Percentiles rank a stretch among this genome's conserved stretches.
Evolutionary conservation across 2,329 filamentous ascomycete genomes (phyloP).

Genomic region (Pezicula neosporulosa): DNA sequence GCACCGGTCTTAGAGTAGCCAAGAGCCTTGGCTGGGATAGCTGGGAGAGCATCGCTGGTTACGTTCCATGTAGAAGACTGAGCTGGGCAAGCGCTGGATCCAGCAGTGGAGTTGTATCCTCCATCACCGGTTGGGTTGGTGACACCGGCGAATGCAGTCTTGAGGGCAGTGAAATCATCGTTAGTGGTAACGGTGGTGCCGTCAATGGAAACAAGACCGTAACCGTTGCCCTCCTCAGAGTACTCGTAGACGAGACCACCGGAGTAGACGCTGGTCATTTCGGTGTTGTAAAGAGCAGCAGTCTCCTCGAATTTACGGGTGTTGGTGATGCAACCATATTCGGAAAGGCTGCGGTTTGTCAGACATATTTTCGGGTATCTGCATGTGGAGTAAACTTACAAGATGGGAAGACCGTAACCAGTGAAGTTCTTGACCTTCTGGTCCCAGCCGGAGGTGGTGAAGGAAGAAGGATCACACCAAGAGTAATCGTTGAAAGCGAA

Average conservation of each 20-base stretch:
- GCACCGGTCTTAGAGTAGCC: slow-evolving; percentile 44
- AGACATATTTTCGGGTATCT: neutral
- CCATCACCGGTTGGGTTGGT: slow-evolving; percentile 43
- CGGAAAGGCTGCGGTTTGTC: slow-evolving; percentile 54
- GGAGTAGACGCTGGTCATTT: slow-evolving; percentile 91
- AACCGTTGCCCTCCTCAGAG: slow-evolving; percentile 71
- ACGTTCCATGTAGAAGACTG: slow-evolving; percentile 43
- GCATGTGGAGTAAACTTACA: slow-evolving; percentile 18
- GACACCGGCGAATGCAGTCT: slow-evolving; percentile 36
- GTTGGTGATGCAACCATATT: slow-evolving; percentile 83
- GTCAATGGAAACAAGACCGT: slow-evolving; percentile 43
- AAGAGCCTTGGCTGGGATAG: slow-evolving; percentile 33
- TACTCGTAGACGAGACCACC: slow-evolving; percentile 96
- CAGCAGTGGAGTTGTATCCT: slow-evolving; percentile 35
- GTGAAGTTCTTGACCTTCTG: slow-evolving; percentile 62
- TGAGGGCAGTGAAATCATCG: slow-evolving; percentile 42
- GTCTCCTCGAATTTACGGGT: slow-evolving; percentile 78
- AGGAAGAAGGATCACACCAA: slow-evolving; percentile 57
- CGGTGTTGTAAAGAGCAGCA: slow-evolving; percentile 66
- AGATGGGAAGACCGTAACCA: slow-evolving; percentile 61
- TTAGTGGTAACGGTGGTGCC: slow-evolving; percentile 34
- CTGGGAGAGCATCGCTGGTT: slow-evolving; percentile 37
- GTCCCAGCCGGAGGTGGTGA: slow-evolving; percentile 58
- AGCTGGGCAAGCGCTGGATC: slow-evolving; percentile 38
- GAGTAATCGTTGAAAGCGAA: slow-evolving; percentile 63